Evolutionary conservation across 2,329 filamentous ascomycete species (phyloP).

Genomic region (Thielaviopsis ethacetica): DNA sequence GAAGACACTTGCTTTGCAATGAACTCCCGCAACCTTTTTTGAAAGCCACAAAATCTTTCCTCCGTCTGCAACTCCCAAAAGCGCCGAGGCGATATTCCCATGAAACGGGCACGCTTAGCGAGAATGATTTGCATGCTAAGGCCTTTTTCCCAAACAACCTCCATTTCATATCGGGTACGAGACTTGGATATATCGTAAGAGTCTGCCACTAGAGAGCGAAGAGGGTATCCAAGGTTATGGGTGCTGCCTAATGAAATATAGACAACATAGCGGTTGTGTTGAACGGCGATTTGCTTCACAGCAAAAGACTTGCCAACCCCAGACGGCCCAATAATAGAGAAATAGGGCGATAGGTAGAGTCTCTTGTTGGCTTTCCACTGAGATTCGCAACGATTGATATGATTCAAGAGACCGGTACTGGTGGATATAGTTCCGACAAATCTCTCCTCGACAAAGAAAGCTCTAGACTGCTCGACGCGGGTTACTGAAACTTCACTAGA

Average conservation of each 20-base stretch:
- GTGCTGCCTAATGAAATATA: background rate
- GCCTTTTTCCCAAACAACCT: too few relatives aligned
- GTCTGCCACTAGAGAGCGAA: background rate
- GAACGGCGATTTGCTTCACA: background rate
- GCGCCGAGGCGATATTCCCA: too few relatives aligned
- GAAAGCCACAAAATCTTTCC: too few relatives aligned
- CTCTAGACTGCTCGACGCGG: background rate
- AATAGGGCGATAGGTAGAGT: background rate
- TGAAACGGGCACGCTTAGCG: too few relatives aligned
- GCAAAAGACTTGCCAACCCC: background rate
- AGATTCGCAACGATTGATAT: background rate
- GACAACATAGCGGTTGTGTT: background rate
- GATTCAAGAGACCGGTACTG: background rate
- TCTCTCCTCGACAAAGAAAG: background rate
- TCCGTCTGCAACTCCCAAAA: too few relatives aligned
- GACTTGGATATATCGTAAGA: background rate
- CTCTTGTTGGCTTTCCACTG: background rate
- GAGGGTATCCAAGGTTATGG: background rate
- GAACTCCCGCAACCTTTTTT: too few relatives aligned
- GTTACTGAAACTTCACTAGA: background rate
- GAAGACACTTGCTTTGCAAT: too few relatives aligned
- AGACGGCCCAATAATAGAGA: background rate
- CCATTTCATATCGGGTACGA: background rate
- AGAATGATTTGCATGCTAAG: too few relatives aligned
- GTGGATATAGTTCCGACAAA: background rate